Evolutionary conservation across 73 alveolate species (phyloP), one percentile per base, ranked within the genome.

Genomic region (Blepharisma japonicum): DNA sequence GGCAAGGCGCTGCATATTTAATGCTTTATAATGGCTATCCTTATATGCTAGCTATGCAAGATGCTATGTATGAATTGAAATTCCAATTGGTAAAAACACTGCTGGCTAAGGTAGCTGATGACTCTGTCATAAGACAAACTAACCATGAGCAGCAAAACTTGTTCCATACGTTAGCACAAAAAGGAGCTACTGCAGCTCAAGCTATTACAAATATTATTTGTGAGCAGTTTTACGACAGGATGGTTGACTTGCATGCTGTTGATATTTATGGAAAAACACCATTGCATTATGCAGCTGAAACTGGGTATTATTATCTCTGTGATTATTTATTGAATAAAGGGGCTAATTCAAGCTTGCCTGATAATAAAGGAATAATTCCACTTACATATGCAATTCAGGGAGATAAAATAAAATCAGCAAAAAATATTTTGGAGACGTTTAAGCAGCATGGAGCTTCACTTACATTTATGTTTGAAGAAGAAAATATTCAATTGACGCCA

Each of bases 1-100:
- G 89, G 85, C 79, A 83, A 61, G 94, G 94, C 18, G 82, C 87
- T n/a, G 94, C 97, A 0, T 90, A 90, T 68, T 55, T 90, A 39
- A 66, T 90, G 53, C 67, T 90, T 6, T 85, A 80, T 27, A 77
- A 90, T 42, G 84, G 91, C 32, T 90, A 90, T 55, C 86, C 83
- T 51, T 61, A 78, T 53, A 78, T 77, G 82, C 55, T 61, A 21
- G 97, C 97, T 6, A 80, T 90, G 85, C 82, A 90, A 67, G 97
- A 90, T 81, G 90, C 97, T 6, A 83, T 90, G 85, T 83, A 66
- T 55, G 89, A 83, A 45, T 83, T 68, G 54, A 68, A 84, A 71
- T 86, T 87, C 79, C 77, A 83, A 82, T 71, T 87, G 25, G 92
- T 86, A 5, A 53, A 83, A n/a, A 87, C 94, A 6, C 85, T 84